Conservation (phyloP, 148 eudicot genomes). For the Vaccinium corymbosum region DNA sequence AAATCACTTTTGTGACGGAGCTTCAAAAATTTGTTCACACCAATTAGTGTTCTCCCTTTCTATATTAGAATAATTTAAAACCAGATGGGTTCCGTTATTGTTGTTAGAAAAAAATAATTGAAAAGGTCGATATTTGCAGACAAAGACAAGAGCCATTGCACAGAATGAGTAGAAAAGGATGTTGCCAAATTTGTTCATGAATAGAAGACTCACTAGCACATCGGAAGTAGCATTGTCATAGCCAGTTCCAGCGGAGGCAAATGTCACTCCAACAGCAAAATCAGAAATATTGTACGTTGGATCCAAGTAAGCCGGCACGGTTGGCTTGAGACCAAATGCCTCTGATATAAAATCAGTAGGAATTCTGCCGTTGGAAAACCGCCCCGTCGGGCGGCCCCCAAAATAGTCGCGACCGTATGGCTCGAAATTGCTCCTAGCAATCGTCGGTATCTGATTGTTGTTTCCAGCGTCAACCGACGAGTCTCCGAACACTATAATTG, state of each 20-base stretch:
- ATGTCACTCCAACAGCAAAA: constrained; percentile 41
- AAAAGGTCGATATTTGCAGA: not conserved
- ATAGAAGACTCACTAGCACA: constrained; percentile 30
- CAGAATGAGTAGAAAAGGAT: not conserved
- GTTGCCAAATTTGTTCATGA: not conserved
- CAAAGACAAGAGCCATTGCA: not conserved
- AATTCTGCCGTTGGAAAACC: constrained; percentile 43
- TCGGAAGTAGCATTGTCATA: constrained; percentile 41
- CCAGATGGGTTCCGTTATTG: too few species aligned
- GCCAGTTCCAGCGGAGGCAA: constrained; percentile 53
- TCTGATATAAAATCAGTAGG: constrained; percentile 43
- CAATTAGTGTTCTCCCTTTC: too few species aligned
- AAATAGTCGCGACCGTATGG: constrained; percentile 44
- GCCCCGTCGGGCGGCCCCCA: constrained; percentile 37
- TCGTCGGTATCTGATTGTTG: constrained; percentile 39
- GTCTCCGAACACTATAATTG: constrained; percentile 48
- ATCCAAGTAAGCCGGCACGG: constrained; percentile 48
- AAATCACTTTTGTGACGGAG: too few species aligned
- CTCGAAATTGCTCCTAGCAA: constrained; percentile 35
- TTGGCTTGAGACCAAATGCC: constrained; percentile 39
- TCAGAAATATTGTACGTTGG: constrained; percentile 35
- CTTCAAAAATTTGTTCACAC: too few species aligned
- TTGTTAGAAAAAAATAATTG: not conserved
- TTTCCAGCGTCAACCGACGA: constrained; percentile 49
- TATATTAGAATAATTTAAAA: too few species aligned